phyloP scores from a whole-genome alignment of 495 filamentous ascomycete genomes.

The Tuber borchii region DNA sequence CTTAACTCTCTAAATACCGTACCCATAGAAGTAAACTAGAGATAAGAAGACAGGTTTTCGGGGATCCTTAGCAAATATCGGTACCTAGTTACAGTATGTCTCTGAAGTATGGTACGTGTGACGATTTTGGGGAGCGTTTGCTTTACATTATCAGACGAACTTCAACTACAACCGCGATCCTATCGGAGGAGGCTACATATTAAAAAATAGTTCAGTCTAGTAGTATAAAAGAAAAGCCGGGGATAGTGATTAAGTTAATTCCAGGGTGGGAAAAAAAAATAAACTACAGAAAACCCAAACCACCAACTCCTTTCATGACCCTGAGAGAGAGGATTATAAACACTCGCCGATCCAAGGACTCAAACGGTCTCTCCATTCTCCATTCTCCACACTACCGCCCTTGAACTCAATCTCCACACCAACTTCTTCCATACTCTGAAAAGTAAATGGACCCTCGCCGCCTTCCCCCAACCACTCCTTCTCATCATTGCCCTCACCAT shows the following conservation, averaged over 20 bases:
- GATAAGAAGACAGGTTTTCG: neutral
- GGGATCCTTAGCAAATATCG: neutral
- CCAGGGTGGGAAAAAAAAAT: neutral
- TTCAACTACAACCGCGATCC: neutral
- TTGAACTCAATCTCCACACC: conserved; percentile 70
- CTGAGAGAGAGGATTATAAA: conserved; percentile 41
- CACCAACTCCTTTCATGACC: neutral
- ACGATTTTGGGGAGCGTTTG: neutral
- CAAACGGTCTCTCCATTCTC: conserved; percentile 54
- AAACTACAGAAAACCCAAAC: neutral
- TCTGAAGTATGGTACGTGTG: neutral
- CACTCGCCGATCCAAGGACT: conserved; percentile 75
- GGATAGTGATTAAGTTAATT: neutral
- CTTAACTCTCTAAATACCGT: neutral
- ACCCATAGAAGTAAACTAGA: neutral
- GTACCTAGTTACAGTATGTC: neutral
- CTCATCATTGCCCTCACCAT: conserved; percentile 60
- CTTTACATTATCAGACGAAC: neutral
- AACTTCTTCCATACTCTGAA: conserved; percentile 73
- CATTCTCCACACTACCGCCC: conserved; percentile 70
- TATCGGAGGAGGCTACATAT: no score
- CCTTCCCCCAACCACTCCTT: conserved; percentile 77
- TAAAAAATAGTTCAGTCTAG: neutral
- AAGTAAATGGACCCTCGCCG: conserved; percentile 67
- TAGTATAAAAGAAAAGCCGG: neutral